A percentile compares a stretch with the other conserved stretches of the same genome.
Evolutionary conservation across 441 rosid species (phyloP).

Genomic region (Euphorbia schlechtendalii): DNA sequence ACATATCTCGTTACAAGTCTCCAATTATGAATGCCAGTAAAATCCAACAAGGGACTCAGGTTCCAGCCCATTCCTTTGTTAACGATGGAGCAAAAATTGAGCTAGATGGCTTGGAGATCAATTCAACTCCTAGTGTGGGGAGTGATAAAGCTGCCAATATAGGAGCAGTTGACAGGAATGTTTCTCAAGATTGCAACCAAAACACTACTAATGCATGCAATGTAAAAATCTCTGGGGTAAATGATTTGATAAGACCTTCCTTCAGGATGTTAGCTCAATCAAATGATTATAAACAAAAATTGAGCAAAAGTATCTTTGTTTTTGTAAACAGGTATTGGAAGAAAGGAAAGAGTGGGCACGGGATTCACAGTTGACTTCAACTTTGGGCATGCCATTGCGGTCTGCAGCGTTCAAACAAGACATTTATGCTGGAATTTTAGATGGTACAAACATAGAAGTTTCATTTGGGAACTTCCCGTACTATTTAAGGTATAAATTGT

Average conservation of each 20-base stretch:
- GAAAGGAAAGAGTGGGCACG: conserved; percentile 52
- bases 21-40: conserved; percentile 39
- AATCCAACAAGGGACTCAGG: conserved; percentile 41
- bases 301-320: conserved; percentile 58
- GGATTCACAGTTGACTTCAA: conserved; percentile 56
- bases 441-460: conserved; percentile 54
- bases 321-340: conserved; percentile 65
- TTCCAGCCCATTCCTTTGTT: conserved; percentile 41
- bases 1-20: conserved; percentile 52
- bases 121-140: conserved; percentile 37
- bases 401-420: conserved; percentile 50
- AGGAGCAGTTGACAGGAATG: conserved; percentile 44
- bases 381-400: conserved; percentile 48
- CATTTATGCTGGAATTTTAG: conserved; percentile 55
- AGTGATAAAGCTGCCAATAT: conserved; percentile 47
- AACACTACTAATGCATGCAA: conserved; percentile 60
- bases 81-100: conserved; percentile 45
- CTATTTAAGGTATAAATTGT: conserved; percentile 54
- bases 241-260: conserved; percentile 58
- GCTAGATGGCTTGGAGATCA: conserved; percentile 49
- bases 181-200: conserved; percentile 47
- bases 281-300: conserved; percentile 47
- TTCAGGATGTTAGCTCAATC: conserved; percentile 56
- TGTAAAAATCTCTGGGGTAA: conserved; percentile 59
- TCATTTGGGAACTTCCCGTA: conserved; percentile 85